Evolutionary conservation across 495 filamentous ascomycete species (phyloP), one percentile per base, ranked within the genome.

Genomic region (Penicillium paradoxum): DNA sequence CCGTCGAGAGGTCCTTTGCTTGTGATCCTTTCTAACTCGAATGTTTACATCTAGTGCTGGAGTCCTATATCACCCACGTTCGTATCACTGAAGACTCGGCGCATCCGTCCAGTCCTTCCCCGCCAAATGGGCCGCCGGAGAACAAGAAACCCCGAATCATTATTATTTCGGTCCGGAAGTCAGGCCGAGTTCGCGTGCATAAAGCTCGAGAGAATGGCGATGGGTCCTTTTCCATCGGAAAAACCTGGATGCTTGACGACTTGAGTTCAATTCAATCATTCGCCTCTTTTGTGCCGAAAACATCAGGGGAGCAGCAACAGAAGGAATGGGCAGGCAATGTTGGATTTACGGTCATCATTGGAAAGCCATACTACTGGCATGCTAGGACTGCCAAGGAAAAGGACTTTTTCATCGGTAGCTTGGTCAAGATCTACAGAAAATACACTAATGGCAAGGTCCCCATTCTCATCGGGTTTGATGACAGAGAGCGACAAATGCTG

Each of bases 41-140:
- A 18, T 45, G 45, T 11, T 33, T 21, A 24, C 21, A 22, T 49
- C 25, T 62, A 95, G 91, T 88, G 56, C 77, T 84, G 53, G 93
- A 98, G 71, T 96, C 90, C 44, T 98, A 98, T 74, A 98, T 98
- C 56, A 98, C 91, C 7, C 93, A 98, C 66, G 90, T 97, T 54
- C 82, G 84, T 56, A 87, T 98, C 58, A 81, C 79, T 39, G 93
- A 98, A 73, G 95, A 90, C 75, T 82, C 82, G 38, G 77, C 81
- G 15, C 86, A 88, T 65, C 91, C 93, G n/a, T 88, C 90, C 3
- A 73, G 77, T n/a, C 91, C 92, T 42, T 82, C 90, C 36, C 92
- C 93, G 1, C 88, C 88, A 13, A 81, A 81, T 21, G 79, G 83
- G 6, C 71, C 81, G 11, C 73, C 78, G 14, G 77, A 87, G 37